These are phyloP conservation scores for Raphanus raphanistrum DNA, from an alignment of 345 rosid genomes.

Conservation along the genomic window DNA sequence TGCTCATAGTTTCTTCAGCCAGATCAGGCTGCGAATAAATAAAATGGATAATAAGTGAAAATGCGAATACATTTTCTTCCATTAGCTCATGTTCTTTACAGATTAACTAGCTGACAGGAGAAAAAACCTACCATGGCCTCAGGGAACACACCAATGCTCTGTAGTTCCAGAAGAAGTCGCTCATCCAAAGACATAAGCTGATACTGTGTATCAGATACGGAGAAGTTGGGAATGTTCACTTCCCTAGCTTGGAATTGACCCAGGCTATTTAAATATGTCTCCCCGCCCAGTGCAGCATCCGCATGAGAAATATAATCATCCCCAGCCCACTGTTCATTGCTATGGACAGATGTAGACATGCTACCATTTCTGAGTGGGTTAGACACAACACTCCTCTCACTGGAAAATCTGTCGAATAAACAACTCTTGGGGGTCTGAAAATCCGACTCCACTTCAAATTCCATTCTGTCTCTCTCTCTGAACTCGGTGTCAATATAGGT, in stretches of 20 bases:
- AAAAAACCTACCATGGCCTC: conserved; percentile 68
- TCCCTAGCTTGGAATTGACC: conserved; percentile 60
- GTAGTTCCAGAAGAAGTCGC: conserved; percentile 77
- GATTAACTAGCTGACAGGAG: neutral
- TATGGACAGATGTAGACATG: conserved; percentile 63
- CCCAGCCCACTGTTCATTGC: conserved; percentile 73
- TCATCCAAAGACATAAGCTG: conserved; percentile 74
- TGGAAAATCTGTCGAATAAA: conserved; percentile 64
- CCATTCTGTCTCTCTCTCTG: conserved; percentile 85
- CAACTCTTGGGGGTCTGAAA: conserved; percentile 64
- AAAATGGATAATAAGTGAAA: conserved; percentile 8
- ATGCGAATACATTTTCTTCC: neutral
- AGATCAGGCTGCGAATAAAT: conserved; percentile 77
- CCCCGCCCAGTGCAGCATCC: conserved; percentile 57
- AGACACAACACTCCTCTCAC: conserved; percentile 66
- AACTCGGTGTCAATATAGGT: conserved; percentile 78
- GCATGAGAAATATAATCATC: conserved; percentile 72
- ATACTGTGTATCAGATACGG: conserved; percentile 65
- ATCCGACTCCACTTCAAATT: conserved; percentile 93
- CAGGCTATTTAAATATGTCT: conserved; percentile 62
- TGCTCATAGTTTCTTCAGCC: conserved; percentile 69
- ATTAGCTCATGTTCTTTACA: neutral
- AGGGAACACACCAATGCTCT: conserved; percentile 80
- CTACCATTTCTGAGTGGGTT: conserved; percentile 61
- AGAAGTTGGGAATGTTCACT: conserved; percentile 42